These are phyloP conservation scores for Kodamaea arcana DNA, from an alignment of 1,139 yeast species.

Conservation along the genomic window DNA sequence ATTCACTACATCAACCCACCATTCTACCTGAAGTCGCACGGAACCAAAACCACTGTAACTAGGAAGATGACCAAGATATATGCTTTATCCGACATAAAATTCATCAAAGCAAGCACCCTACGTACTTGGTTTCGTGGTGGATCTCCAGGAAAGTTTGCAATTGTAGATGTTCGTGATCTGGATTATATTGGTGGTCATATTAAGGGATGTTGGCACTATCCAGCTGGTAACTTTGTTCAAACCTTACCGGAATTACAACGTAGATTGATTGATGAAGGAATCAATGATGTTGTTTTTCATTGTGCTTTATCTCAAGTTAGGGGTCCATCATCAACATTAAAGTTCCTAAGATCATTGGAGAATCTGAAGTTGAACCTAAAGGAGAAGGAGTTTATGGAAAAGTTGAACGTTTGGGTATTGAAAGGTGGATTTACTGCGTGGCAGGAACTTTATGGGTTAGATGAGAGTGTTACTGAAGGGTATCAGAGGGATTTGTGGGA, in stretches of 20 bases:
- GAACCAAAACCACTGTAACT: too few relatives aligned
- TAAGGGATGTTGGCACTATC: conserved; percentile 55
- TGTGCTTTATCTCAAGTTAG: conserved; percentile 87
- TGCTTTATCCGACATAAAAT: conserved; percentile 20
- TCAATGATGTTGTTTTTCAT: conserved; percentile 71
- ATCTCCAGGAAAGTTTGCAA: conserved; percentile 48
- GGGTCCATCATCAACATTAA: conserved; percentile 81
- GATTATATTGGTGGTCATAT: conserved; percentile 74
- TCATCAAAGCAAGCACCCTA: conserved; percentile 42
- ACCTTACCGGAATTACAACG: conserved; percentile 41
- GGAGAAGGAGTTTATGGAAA: conserved; percentile 23
- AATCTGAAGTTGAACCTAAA: conserved; percentile 22
- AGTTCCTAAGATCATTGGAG: conserved; percentile 53
- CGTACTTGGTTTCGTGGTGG: conserved; percentile 43
- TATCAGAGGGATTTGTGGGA: conserved; percentile 58
- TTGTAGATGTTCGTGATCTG: conserved; percentile 84
- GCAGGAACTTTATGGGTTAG: conserved; percentile 74
- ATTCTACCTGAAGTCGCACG: too few relatives aligned
- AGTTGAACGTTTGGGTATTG: conserved; percentile 63
- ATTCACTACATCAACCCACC: too few relatives aligned
- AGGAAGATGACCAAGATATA: background rate
- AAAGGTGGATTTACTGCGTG: conserved; percentile 83
- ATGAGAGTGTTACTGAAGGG: conserved; percentile 63
- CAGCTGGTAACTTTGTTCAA: conserved; percentile 48
- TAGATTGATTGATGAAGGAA: conserved; percentile 26